Conservation (phyloP, 352 stramenopile genomes). For the Phytophthora colocasiae region DNA sequence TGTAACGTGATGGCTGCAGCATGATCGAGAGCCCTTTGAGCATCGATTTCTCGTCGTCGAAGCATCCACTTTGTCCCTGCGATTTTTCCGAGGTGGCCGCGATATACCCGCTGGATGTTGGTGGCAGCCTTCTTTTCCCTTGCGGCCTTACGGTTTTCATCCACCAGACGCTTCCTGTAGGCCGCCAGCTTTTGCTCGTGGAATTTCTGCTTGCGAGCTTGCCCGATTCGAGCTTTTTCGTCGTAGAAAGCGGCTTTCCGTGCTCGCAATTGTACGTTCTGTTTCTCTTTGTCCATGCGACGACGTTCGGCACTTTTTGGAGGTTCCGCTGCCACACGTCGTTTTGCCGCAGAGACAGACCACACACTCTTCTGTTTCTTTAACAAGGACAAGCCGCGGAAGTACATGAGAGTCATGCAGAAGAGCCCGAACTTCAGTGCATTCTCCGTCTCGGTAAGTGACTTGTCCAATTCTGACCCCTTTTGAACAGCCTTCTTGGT, state of each 20-base stretch:
- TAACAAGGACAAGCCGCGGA: conserved; percentile 90
- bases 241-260: conserved; percentile 54
- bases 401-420: conserved; percentile 97
- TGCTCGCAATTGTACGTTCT: conserved; percentile 48
- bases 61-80: conserved; percentile 87
- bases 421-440: conserved; percentile 97
- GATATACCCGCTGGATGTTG: conserved; percentile 80
- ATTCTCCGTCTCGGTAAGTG: conserved; percentile 88
- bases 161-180: conserved; percentile 68
- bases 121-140: conserved; percentile 54
- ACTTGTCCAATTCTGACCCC: conserved; percentile 66
- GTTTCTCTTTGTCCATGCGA: conserved; percentile 61
- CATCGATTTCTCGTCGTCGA: conserved; percentile 86
- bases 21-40: conserved; percentile 74
- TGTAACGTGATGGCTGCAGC: conserved; percentile 88
- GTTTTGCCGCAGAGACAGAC: conserved; percentile 55
- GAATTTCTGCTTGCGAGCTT: conserved; percentile 69
- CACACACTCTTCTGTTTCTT: conserved; percentile 86
- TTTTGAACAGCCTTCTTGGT: conserved; percentile 75
- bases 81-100: conserved; percentile 81
- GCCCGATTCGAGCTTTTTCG: conserved; percentile 63
- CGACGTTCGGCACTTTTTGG: conserved; percentile 49
- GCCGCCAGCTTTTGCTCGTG: conserved; percentile 68
- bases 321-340: conserved; percentile 7
- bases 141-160: conserved; percentile 71